These are phyloP conservation scores for Paraphaeosphaeria minitans DNA, from an alignment of 2,329 filamentous ascomycete genomes.

Conservation along the genomic window DNA sequence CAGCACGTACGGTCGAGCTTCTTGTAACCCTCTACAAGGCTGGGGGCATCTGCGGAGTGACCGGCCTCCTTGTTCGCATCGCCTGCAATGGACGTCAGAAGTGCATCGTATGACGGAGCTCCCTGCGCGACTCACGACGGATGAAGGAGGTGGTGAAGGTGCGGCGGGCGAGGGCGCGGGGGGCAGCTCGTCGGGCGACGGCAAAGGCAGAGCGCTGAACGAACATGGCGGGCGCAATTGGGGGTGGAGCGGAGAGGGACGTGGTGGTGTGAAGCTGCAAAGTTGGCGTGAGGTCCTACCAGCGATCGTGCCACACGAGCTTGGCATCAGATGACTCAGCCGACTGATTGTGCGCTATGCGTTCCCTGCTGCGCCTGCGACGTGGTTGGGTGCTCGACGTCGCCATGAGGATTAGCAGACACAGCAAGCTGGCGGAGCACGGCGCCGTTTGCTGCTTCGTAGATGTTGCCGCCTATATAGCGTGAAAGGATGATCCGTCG, in stretches of 20 bases:
- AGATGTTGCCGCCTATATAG: background rate
- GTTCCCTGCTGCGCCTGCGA: background rate
- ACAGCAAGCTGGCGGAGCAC: background rate
- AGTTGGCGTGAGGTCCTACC: conserved; percentile 29
- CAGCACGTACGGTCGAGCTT: conserved; percentile 51
- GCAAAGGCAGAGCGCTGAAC: conserved; percentile 57
- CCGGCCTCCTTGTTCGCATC: conserved; percentile 44
- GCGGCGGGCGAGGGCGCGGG: conserved; percentile 49
- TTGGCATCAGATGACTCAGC: conserved; percentile 23
- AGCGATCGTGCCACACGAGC: conserved; percentile 24
- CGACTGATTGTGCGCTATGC: background rate
- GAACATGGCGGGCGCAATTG: conserved; percentile 51
- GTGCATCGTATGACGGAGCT: conserved; percentile 38
- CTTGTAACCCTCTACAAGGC: conserved; percentile 47
- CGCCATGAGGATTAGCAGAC: background rate
- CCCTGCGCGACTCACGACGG: conserved; percentile 50
- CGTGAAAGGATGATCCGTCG: background rate
- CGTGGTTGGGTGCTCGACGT: background rate
- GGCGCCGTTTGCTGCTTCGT: background rate
- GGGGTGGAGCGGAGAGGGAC: conserved; percentile 40
- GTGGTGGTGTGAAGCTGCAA: conserved; percentile 36
- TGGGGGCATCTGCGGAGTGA: conserved; percentile 32
- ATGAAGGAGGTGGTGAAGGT: conserved; percentile 54
- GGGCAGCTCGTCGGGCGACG: conserved; percentile 52
- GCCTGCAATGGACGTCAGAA: conserved; percentile 39